Evolutionary conservation across 768 basidiomycete species (phyloP).

Genomic region (Agrocybe praecox): DNA sequence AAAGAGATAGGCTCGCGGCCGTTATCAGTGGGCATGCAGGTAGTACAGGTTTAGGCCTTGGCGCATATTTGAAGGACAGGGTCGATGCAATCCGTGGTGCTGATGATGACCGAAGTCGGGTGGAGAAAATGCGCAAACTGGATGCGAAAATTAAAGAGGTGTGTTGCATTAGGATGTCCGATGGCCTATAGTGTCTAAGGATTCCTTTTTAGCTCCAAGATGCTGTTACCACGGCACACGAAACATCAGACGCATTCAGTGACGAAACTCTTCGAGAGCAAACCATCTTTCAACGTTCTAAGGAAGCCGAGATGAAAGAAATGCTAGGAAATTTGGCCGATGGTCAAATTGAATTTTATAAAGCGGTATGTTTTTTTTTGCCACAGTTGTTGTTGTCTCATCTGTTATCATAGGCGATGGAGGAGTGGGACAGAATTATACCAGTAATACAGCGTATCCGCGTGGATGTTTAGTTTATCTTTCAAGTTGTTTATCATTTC

Average conservation of each 20-base stretch:
- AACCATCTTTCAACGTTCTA: slow-evolving; percentile 84
- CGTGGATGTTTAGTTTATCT: slow-evolving; percentile 72
- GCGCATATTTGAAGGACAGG: slow-evolving; percentile 89
- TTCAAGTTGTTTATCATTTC: slow-evolving; percentile 14
- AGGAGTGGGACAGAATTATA: slow-evolving; percentile 96
- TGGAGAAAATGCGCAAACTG: slow-evolving; percentile 92
- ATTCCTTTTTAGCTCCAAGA: slow-evolving; percentile 76
- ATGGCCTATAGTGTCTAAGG: slow-evolving; percentile 6
- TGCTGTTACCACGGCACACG: slow-evolving; percentile 92
- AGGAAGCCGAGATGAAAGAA: slow-evolving; percentile 97
- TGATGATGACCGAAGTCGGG: slow-evolving; percentile 90
- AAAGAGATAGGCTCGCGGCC: slow-evolving; percentile 90
- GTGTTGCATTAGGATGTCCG: slow-evolving; percentile 15
- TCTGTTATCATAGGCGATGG: slow-evolving; percentile 68
- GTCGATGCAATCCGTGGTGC: slow-evolving; percentile 91
- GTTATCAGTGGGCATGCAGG: slow-evolving; percentile 89
- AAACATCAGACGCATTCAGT: slow-evolving; percentile 95
- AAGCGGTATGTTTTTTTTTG: slow-evolving; percentile 51
- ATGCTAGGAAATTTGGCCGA: slow-evolving; percentile 88
- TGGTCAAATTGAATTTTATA: slow-evolving; percentile 95
- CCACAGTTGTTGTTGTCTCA: neutral
- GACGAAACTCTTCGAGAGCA: slow-evolving; percentile 94
- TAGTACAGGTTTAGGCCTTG: slow-evolving; percentile 80
- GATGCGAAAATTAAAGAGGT: slow-evolving; percentile 97
- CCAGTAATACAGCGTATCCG: slow-evolving; percentile 92